A percentile compares a stretch with the other conserved stretches of the same genome.
phyloP scores from a whole-genome alignment of 2,329 filamentous ascomycete genomes.

The Ploettnerulaceae sp. region DNA sequence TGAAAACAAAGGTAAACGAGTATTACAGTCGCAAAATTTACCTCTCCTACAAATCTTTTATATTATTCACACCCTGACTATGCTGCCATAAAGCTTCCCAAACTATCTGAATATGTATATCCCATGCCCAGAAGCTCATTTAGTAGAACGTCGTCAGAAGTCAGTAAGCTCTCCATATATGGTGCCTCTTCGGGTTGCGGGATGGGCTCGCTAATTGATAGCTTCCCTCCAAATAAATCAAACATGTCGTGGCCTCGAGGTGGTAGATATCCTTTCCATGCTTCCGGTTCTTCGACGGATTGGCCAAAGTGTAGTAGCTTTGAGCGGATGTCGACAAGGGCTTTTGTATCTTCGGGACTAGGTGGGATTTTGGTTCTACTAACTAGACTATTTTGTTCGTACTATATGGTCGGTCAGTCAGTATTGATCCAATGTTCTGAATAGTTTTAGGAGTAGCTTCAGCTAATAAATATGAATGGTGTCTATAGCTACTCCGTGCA shows the following conservation, averaged over 20 bases:
- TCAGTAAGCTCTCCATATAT: conserved; percentile 1
- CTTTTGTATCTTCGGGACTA: neutral
- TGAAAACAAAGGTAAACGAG: too few relatives aligned
- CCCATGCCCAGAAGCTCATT: conserved; percentile 6
- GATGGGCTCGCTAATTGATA: too few relatives aligned
- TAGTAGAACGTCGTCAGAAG: neutral
- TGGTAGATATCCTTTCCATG: conserved; percentile 4
- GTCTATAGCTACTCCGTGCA: too few relatives aligned
- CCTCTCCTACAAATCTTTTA: too few relatives aligned
- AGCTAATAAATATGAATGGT: too few relatives aligned
- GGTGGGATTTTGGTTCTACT: neutral
- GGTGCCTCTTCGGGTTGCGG: too few relatives aligned
- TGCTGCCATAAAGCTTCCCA: neutral
- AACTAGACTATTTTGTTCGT: conserved; percentile 6
- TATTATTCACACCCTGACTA: too few relatives aligned
- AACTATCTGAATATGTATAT: neutral
- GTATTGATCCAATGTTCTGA: too few relatives aligned
- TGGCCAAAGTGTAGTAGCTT: conserved; percentile 4
- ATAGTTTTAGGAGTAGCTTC: too few relatives aligned
- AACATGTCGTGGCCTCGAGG: conserved; percentile 1
- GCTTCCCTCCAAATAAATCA: neutral
- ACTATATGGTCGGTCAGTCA: too few relatives aligned
- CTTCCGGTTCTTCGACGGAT: neutral
- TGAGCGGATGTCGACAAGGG: conserved; percentile 2
- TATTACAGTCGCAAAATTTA: too few relatives aligned